These are phyloP conservation scores for Amylostereum areolatum DNA, from an alignment of 1,284 basidiomycete species.

Conservation along the genomic window DNA sequence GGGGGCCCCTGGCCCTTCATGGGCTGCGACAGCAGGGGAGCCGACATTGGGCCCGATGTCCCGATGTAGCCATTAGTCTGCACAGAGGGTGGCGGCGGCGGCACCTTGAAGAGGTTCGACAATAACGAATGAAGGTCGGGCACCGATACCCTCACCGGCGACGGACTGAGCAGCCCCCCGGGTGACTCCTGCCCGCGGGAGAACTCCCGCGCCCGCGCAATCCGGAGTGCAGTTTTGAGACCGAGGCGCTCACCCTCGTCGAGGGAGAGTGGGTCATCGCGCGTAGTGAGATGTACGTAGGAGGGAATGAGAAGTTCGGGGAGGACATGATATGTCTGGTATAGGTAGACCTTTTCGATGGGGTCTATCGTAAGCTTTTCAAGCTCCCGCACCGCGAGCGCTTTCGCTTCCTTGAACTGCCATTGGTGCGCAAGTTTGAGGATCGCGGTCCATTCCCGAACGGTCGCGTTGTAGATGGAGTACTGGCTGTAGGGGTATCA, in stretches of 20 bases:
- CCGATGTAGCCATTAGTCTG: no score
- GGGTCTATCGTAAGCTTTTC: conserved; percentile 54
- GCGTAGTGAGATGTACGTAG: conserved; percentile 50
- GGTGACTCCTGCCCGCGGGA: conserved; percentile 35
- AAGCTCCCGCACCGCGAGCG: conserved; percentile 54
- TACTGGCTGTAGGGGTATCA: conserved; percentile 34
- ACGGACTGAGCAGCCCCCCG: conserved; percentile 31
- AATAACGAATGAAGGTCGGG: not conserved
- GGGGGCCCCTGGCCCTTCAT: no score
- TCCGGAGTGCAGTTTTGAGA: conserved; percentile 49
- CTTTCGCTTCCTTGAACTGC: conserved; percentile 54
- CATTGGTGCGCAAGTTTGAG: conserved; percentile 53
- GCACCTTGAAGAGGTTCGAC: no score
- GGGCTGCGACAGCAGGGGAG: not conserved
- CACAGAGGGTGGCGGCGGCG: no score
- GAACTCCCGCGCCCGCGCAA: conserved; percentile 54
- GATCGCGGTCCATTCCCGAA: conserved; percentile 54
- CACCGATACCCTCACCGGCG: conserved; percentile 12
- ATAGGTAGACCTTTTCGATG: conserved; percentile 54
- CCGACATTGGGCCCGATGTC: no score
- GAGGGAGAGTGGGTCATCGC: conserved; percentile 47
- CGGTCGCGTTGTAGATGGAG: conserved; percentile 47
- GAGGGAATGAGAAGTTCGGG: conserved; percentile 45
- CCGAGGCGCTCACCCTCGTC: conserved; percentile 52
- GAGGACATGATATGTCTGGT: conserved; percentile 48